Evolutionary conservation across 257 asterid genomes (phyloP).

Genomic region (Solanum phureja): DNA sequence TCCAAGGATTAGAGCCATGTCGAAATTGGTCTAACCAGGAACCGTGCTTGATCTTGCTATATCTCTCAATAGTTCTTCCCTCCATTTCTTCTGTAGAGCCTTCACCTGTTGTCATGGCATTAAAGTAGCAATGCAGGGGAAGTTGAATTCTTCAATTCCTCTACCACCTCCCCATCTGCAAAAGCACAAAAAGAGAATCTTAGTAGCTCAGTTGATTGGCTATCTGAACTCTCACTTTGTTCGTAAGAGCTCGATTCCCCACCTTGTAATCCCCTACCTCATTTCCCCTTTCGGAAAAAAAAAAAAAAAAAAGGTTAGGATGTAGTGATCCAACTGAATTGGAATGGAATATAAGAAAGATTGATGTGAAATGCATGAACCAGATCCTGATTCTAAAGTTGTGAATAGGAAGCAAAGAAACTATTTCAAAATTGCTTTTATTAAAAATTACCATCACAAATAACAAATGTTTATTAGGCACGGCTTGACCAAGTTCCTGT

Average conservation of each 20-base stretch:
- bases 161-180: slow-evolving; percentile 14
- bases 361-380: neutral
- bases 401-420: neutral
- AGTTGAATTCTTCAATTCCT: slow-evolving; percentile 1
- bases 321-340: neutral
- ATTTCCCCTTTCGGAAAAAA: neutral
- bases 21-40: slow-evolving; percentile 42
- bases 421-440: neutral
- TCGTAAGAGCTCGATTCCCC: neutral
- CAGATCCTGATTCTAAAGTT: neutral
- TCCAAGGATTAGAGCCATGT: slow-evolving; percentile 48
- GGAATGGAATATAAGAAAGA: neutral
- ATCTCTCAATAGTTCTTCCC: slow-evolving; percentile 7
- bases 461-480: neutral
- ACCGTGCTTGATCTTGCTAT: slow-evolving; percentile 25
- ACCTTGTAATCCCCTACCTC: neutral
- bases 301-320: neutral
- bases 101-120: slow-evolving; percentile 11
- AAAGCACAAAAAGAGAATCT: neutral
- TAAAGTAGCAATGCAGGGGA: neutral
- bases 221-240: neutral
- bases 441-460: neutral
- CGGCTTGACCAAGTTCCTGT: neutral
- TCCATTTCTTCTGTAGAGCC: slow-evolving; percentile 20
- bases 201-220: neutral